These are phyloP conservation scores for Pseudogymnoascus sp. DNA, from an alignment of 2,329 filamentous ascomycete genomes.

Conservation along the genomic window DNA sequence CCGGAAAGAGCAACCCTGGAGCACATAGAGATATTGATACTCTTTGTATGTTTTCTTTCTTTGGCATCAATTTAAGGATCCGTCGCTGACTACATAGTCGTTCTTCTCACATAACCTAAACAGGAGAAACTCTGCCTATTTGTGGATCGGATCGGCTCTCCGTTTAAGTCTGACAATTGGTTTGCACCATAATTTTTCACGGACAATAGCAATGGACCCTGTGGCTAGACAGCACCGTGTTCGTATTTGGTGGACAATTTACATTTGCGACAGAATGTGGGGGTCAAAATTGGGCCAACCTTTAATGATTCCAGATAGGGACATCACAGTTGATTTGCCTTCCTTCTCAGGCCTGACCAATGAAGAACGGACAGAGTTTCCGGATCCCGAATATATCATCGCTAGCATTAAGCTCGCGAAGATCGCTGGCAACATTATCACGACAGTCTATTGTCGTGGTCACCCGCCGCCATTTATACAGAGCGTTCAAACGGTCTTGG, in stretches of 20 bases:
- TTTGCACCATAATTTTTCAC: constrained; percentile 34
- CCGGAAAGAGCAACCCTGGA: constrained; percentile 37
- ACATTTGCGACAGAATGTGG: constrained; percentile 39
- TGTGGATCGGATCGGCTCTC: constrained; percentile 37
- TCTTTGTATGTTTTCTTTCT: constrained; percentile 31
- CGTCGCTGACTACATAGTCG: constrained; percentile 25
- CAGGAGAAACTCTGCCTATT: constrained; percentile 36
- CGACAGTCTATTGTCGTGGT: constrained; percentile 11
- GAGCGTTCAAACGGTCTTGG: constrained; percentile 30
- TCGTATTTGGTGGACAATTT: constrained; percentile 37
- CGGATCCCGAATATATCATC: constrained; percentile 30
- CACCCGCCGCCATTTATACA: constrained; percentile 13
- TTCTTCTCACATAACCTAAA: constrained; percentile 39
- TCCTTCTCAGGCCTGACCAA: constrained; percentile 27
- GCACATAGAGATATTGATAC: constrained; percentile 35
- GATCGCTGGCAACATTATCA: constrained; percentile 27
- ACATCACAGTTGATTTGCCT: constrained; percentile 37
- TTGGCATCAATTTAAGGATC: background rate
- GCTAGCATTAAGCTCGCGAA: constrained; percentile 34
- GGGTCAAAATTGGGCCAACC: constrained; percentile 41
- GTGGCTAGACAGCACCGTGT: constrained; percentile 32
- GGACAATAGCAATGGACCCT: constrained; percentile 29
- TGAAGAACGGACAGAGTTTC: constrained; percentile 27
- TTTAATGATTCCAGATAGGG: constrained; percentile 39
- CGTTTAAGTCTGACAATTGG: constrained; percentile 34